Evolutionary conservation across 768 basidiomycete genomes (phyloP), one percentile per base, ranked within the genome.

Genomic region (Cytidiella melzeri): DNA sequence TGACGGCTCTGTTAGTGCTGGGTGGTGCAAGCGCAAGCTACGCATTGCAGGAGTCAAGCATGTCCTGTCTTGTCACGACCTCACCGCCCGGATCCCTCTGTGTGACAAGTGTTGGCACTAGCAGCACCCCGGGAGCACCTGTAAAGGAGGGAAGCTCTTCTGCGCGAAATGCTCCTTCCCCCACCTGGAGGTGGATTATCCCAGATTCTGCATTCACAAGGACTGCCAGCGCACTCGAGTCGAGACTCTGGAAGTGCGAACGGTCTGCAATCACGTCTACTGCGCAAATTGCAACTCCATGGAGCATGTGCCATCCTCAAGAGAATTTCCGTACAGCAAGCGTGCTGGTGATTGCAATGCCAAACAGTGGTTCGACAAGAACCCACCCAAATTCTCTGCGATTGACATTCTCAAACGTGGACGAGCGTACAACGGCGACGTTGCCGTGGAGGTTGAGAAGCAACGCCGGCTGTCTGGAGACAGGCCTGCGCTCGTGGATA

Each of bases 271-370:
- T 3, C 49, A 50, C 26, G 49, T 43, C 20, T 50, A 43, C 24
- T 50, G 49, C 28, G 42, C 49, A 20, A 50, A 44, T 21, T 50
- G 49, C 43, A 36, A 45, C 30, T 43, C 36, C 21, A 18, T 43
- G 7, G 49, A 45, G 10, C 49, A 50, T 21, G 43, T 23, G 9
- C 42, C 49, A 4, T 50, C 49, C 15, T 43, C 49, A 2, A 11
- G 42, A 7, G 43, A 43, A 12, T 50, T 41, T 38, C 49, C 49
- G 11, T 50, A 27, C 49, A 43, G 20, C 30, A 39, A 41, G n/a
- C 47, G 24, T 30, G 47, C 47, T 27, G 37, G 30, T 24, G 37
- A 50, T 24, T 9, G 42, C 3, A 36, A 50, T 23, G 34, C 28
- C 9, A 25, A 44, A n/a, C 5, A 18, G 12, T 50, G 49, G 49